Base-by-base conservation (phyloP, 371 early-diverging fungal genomes). In the Umbelopsis sp. region DNA sequence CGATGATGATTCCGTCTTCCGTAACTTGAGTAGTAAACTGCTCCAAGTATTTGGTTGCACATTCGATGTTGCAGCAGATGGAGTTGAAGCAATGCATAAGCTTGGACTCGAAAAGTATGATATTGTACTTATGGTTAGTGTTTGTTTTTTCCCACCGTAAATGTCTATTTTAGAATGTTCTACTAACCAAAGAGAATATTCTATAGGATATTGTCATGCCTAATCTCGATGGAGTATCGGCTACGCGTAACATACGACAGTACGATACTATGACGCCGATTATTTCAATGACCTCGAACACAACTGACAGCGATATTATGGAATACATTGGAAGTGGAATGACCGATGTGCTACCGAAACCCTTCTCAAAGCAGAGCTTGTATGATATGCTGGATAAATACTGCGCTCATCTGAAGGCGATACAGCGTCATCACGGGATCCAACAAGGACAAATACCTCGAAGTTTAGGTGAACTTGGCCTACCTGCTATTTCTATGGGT, bases 311-410 rank as follows among this genome's bases (percentile, higher is more conserved):
- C 63, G 93, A 93, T 67, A 84, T 88, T 38, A 77, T 85, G 41
- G 86, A 83, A 50, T 94, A 92, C 69, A 75, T 87, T 45, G 77
- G 83, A 7, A 87, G 86, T 63, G 93, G 93, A 14, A 94, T 94
- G 93, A 90, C 89, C 44, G 93, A 92, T 70, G 82, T 92, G n/a
- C 76, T 94, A 24, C 82, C 91, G 10, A 94, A 94, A 68, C 94
- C 94, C 1, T 86, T 94, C 65, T 76, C 83, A 52, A 76, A 75
- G 48, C 71, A 73, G 18, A 72, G 76, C 11, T 63, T 86, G 20
- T 69, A 76, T 12, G 71, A 69, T 9, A 72, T 85, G 73, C 67
- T 87, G 32, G 86, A 87, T 65, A 83, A 82, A 29, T 84, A 85
- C 51, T 86, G 86, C 45, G 79, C 81, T 24, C 86, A 84, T 68